These are phyloP conservation scores for Zygotorulaspora sp. DNA, from an alignment of 805 yeast genomes.

Conservation along the genomic window DNA sequence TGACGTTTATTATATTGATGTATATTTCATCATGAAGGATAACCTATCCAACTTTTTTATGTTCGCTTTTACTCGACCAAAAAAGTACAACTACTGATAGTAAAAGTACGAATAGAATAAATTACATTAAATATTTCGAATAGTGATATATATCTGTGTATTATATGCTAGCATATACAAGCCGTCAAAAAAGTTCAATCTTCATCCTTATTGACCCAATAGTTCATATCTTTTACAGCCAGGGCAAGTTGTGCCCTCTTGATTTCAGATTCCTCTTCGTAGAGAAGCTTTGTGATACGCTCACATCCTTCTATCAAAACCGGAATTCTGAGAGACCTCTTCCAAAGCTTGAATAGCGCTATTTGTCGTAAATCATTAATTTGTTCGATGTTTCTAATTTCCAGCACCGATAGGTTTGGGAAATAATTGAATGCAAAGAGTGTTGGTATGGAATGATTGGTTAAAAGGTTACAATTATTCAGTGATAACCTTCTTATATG, in stretches of 20 bases:
- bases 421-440: slow-evolving; percentile 45
- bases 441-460: slow-evolving; percentile 56
- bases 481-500: slow-evolving; percentile 62
- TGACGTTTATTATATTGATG: too few species aligned
- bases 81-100: too few species aligned
- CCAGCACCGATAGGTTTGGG: slow-evolving; percentile 64
- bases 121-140: not conserved
- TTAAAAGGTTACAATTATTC: slow-evolving; percentile 61
- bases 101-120: too few species aligned
- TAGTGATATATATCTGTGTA: not conserved
- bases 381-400: slow-evolving; percentile 58
- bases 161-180: too few species aligned
- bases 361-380: slow-evolving; percentile 59
- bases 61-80: too few species aligned
- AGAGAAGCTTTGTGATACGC: slow-evolving; percentile 52
- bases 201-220: slow-evolving; percentile 53
- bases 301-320: slow-evolving; percentile 80
- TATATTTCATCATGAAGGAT: too few species aligned
- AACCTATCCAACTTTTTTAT: too few species aligned
- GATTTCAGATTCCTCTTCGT: slow-evolving; percentile 54
- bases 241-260: slow-evolving; percentile 53
- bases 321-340: slow-evolving; percentile 41
- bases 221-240: slow-evolving; percentile 57
- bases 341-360: slow-evolving; percentile 60
- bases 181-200: too few species aligned